Base-by-base conservation (phyloP, 768 basidiomycete genomes). In the Tricholoma sp. region DNA sequence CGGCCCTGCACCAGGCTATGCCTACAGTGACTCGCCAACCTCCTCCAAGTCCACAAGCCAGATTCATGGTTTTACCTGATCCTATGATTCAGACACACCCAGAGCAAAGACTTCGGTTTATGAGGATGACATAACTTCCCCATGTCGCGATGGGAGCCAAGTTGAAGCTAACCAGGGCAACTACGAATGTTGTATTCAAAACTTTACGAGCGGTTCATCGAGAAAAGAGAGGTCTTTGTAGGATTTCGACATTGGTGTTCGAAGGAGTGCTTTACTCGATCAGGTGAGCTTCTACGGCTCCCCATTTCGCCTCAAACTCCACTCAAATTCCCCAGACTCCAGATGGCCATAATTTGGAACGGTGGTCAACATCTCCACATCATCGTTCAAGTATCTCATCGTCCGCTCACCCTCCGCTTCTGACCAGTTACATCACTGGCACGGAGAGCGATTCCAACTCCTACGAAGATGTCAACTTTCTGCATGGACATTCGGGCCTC, bases 211-310 rank as follows among this genome's bases (percentile, higher is more conserved):
- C 27, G 53, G 21, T 32, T 43, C 53, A 43, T 54, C 5, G 53
- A 39, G 19, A 45, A 43, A 29, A 21, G 47, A 16, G 47, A 49
- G 27, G 47, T 49, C 1, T 49, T 49, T 9, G 27, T 49, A 1
- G 27, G n/a, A 49, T 53, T 52, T 32, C 5, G 27, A 27, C 19
- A 41, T 52, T 9, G 51, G 21, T 34, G 37, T 35, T 35, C 34
- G 37, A 8, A 41, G 32, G 51, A 35, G 60, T 3, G 55, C 51
- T 52, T 43, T 35, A 62, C 58, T 49, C 6, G n/a, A 9, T 7
- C 47, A 49, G 47, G 47, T 49, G 9, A 29, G 11, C 29, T 49
- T 9, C 24, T 29, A 10, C 27, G 16, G 14, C 24, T 2, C 9
- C 4, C n/a, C 8, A 27, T 27, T n/a, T n/a, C n/a, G n/a, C n/a